Evolutionary conservation across 1,139 yeast genomes (phyloP).

Genomic region (Debaryomyces udenii): DNA sequence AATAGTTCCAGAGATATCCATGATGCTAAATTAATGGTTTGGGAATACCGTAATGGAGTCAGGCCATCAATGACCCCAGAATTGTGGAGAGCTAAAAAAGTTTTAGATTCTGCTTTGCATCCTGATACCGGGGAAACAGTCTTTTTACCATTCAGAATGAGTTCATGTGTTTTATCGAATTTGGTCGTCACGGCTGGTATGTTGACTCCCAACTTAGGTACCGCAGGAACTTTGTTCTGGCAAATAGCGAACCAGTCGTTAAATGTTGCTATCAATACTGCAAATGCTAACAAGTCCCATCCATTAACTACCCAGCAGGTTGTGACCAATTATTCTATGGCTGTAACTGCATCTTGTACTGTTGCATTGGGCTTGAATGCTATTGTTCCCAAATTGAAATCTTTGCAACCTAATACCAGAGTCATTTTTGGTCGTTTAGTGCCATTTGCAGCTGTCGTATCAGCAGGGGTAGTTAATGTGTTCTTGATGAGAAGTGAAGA

Average conservation of each 20-base stretch:
- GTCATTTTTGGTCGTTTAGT: slow-evolving; percentile 80
- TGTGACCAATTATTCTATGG: slow-evolving; percentile 75
- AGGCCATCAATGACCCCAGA: slow-evolving; percentile 69
- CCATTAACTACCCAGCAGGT: slow-evolving; percentile 82
- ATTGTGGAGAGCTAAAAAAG: slow-evolving; percentile 86
- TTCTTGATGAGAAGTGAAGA: slow-evolving; percentile 96
- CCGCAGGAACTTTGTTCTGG: slow-evolving; percentile 93
- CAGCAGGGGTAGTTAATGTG: slow-evolving; percentile 94
- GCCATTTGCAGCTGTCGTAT: slow-evolving; percentile 97
- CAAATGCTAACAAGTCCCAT: slow-evolving; percentile 93
- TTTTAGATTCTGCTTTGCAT: slow-evolving; percentile 85
- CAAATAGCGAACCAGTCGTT: slow-evolving; percentile 95
- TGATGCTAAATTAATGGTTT: slow-evolving; percentile 63
- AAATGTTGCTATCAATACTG: slow-evolving; percentile 94
- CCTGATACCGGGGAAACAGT: slow-evolving; percentile 97
- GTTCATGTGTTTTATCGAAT: slow-evolving; percentile 90
- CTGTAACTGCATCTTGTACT: slow-evolving; percentile 92
- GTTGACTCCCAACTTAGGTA: slow-evolving; percentile 92
- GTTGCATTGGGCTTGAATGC: slow-evolving; percentile 93
- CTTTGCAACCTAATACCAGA: slow-evolving; percentile 66
- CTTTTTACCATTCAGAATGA: slow-evolving; percentile 92
- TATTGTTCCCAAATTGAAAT: slow-evolving; percentile 77
- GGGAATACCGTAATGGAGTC: slow-evolving; percentile 74
- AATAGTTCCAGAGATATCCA: slow-evolving; percentile 67
- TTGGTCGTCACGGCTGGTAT: slow-evolving; percentile 95